phyloP scores from a whole-genome alignment of 1,284 basidiomycete genomes.

The Irpex sp. region DNA sequence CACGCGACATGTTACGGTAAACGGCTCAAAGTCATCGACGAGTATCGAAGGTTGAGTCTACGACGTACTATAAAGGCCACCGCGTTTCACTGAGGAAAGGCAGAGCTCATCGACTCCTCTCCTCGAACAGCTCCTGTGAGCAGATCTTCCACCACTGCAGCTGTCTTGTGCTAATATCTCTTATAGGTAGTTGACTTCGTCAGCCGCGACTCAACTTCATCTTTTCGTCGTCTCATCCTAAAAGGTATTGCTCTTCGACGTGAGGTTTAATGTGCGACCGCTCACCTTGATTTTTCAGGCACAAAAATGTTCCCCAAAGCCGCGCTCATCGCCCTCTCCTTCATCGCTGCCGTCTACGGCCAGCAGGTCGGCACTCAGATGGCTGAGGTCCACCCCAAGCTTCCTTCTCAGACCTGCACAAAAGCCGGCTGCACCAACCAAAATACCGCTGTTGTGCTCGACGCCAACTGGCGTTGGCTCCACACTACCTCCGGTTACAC shows the following conservation, averaged over 20 bases:
- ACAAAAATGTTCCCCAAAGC: slow-evolving; percentile 11
- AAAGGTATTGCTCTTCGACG: not conserved
- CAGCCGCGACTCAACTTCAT: not conserved
- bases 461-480: slow-evolving; percentile 28
- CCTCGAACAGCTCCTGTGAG: slow-evolving; percentile 2
- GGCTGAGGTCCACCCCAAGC: slow-evolving; percentile 38
- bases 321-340: slow-evolving; percentile 13
- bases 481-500: slow-evolving; percentile 21
- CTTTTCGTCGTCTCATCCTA: not conserved
- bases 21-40: not conserved
- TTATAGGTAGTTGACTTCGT: not conserved
- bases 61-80: slow-evolving; percentile 4
- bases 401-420: slow-evolving; percentile 39
- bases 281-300: not conserved
- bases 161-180: not conserved
- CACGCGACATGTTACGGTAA: not conserved
- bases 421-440: slow-evolving; percentile 14
- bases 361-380: slow-evolving; percentile 38
- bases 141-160: not conserved
- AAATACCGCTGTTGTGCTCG: slow-evolving; percentile 18
- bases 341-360: slow-evolving; percentile 30
- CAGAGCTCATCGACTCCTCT: slow-evolving; percentile 3
- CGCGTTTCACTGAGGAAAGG: not conserved
- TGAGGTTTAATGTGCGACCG: not conserved
- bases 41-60: not conserved